phyloP scores from a whole-genome alignment of 2,329 filamentous ascomycete species.

The Colletotrichum sp. region DNA sequence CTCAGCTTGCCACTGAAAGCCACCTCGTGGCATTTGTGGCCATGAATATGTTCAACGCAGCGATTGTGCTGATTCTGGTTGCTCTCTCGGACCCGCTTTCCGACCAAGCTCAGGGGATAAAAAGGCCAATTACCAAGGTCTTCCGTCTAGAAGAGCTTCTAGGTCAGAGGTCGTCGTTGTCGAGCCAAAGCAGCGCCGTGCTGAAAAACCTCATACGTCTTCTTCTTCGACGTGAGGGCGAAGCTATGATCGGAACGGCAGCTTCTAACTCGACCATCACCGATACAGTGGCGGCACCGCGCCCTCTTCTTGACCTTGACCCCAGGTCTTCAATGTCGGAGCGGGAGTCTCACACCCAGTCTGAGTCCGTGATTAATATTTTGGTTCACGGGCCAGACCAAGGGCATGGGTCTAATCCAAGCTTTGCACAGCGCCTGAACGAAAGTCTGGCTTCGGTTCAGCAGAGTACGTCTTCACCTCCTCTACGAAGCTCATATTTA shows the following conservation, averaged over 20 bases:
- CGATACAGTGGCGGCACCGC: neutral
- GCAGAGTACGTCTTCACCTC: neutral
- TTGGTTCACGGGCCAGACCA: neutral
- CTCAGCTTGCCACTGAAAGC: neutral
- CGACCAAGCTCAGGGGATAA: neutral
- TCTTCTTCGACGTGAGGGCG: neutral
- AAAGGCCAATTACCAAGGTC: neutral
- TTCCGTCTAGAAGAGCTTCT: neutral
- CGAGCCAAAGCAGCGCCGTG: neutral
- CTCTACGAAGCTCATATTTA: rapidly evolving
- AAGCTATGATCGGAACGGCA: neutral
- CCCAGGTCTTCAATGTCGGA: neutral
- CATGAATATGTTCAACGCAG: neutral
- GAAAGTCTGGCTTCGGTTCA: neutral
- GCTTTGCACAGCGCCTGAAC: neutral
- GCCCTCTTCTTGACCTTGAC: neutral
- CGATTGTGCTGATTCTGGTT: neutral
- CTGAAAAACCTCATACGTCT: neutral
- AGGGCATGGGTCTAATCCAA: neutral
- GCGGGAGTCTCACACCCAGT: neutral
- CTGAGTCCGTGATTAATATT: neutral
- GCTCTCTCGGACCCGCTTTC: neutral
- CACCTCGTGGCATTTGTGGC: neutral
- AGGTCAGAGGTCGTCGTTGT: neutral
- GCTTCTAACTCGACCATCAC: neutral